phyloP scores from a whole-genome alignment of 306 rosid species.

The Prunus davidiana region DNA sequence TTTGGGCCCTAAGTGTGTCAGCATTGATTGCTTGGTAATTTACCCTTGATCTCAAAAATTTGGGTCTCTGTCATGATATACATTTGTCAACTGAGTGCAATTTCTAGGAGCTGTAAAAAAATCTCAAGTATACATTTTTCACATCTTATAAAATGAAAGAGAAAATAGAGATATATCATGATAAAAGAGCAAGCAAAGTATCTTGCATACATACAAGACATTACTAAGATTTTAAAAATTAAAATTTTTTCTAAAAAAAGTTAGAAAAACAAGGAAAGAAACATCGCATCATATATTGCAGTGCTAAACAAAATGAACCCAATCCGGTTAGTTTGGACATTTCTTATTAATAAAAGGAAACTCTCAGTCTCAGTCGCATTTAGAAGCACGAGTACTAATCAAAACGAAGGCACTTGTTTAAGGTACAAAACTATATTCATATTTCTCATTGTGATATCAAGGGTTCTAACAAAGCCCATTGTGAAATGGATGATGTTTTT shows the following conservation, averaged over 20 bases:
- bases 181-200: not conserved
- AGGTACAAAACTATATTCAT: not conserved
- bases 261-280: not conserved
- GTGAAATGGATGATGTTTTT: not conserved
- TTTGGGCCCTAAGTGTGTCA: slow-evolving; percentile 86
- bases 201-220: not conserved
- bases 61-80: slow-evolving; percentile 62
- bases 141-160: not conserved
- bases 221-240: no score
- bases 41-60: slow-evolving; percentile 64
- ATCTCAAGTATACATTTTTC: not conserved
- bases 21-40: slow-evolving; percentile 85
- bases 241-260: no score
- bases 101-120: not conserved
- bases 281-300: not conserved
- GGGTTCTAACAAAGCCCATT: not conserved
- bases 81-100: slow-evolving; percentile 2
- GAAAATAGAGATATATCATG: not conserved
- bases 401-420: not conserved
- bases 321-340: not conserved
- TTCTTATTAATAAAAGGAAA: not conserved
- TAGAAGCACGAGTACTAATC: not conserved
- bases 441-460: not conserved
- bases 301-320: not conserved
- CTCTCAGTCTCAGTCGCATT: not conserved